These are phyloP conservation scores for Apiospora arundinis DNA, from an alignment of 2,329 filamentous ascomycete species.

Conservation along the genomic window DNA sequence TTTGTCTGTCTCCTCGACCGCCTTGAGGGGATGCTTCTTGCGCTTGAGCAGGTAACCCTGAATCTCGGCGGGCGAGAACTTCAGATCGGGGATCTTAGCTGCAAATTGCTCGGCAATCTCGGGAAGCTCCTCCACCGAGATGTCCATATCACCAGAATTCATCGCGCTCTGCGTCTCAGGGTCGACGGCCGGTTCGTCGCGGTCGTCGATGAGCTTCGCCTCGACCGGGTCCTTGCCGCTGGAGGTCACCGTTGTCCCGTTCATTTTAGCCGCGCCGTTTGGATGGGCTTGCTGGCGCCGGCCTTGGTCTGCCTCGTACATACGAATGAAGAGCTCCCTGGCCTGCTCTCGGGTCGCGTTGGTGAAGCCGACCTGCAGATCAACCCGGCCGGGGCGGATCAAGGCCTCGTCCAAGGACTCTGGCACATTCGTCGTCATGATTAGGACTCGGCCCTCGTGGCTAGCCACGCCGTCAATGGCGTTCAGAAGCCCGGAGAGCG, in stretches of 20 bases:
- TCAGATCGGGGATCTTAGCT: constrained; percentile 47
- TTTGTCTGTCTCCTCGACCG: constrained; percentile 56
- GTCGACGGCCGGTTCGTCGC: constrained; percentile 17
- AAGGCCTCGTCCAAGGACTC: constrained; percentile 76
- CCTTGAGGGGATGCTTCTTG: constrained; percentile 63
- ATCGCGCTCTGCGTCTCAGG: constrained; percentile 28
- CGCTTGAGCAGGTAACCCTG: constrained; percentile 69
- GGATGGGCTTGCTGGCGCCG: constrained; percentile 23
- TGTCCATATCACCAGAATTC: constrained; percentile 39
- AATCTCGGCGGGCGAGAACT: constrained; percentile 62
- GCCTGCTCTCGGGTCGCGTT: constrained; percentile 62
- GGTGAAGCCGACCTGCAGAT: constrained; percentile 70
- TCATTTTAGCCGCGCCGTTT: constrained; percentile 17
- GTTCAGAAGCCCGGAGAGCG: constrained; percentile 80
- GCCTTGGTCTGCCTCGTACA: constrained; percentile 59
- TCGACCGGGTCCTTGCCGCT: constrained; percentile 16
- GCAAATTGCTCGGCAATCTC: constrained; percentile 57
- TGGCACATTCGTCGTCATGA: constrained; percentile 83
- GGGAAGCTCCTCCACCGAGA: constrained; percentile 48
- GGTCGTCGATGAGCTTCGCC: neutral
- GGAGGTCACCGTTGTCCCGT: neutral
- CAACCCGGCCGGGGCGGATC: constrained; percentile 75
- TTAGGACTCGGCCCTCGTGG: constrained; percentile 78
- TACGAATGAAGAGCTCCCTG: constrained; percentile 63
- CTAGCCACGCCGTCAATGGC: constrained; percentile 83